phyloP scores from a whole-genome alignment of 345 rosid genomes.

The Lumnitzera littorea region DNA sequence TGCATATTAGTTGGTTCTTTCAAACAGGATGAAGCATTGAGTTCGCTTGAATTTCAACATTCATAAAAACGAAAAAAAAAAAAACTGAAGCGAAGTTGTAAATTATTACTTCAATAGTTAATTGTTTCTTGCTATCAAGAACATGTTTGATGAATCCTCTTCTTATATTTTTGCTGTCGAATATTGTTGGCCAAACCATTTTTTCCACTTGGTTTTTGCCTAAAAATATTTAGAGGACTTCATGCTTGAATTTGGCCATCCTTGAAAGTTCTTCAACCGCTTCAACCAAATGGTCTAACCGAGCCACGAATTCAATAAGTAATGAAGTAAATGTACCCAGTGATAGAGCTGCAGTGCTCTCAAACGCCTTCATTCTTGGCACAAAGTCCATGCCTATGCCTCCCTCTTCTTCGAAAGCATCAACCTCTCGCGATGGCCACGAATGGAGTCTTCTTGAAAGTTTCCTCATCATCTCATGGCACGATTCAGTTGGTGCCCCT shows the following conservation, averaged over 20 bases:
- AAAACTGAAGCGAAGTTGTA: too few species aligned
- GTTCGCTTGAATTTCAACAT: too few species aligned
- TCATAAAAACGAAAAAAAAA: too few species aligned
- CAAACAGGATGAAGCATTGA: too few species aligned
- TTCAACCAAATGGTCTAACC: constrained; percentile 60
- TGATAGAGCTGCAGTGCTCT: constrained; percentile 55
- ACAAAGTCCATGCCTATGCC: constrained; percentile 15
- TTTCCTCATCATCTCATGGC: constrained; percentile 55
- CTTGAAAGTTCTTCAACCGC: constrained; percentile 49
- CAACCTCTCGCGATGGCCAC: constrained; percentile 56
- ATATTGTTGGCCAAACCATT: not conserved
- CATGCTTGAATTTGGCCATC: constrained; percentile 43
- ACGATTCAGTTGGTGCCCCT: constrained; percentile 22
- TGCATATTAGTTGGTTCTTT: too few species aligned
- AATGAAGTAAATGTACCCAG: constrained; percentile 52
- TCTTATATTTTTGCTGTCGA: too few species aligned
- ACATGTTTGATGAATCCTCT: too few species aligned
- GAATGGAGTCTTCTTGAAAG: constrained; percentile 44
- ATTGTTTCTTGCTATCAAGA: too few species aligned
- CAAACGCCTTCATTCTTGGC: constrained; percentile 44
- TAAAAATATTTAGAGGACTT: constrained; percentile 13
- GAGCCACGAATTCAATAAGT: constrained; percentile 54
- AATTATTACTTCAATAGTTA: too few species aligned
- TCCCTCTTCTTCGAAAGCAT: constrained; percentile 48
- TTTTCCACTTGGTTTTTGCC: not conserved